These are phyloP conservation scores for Sesbania bispinosa DNA, from an alignment of 306 rosid genomes.

Conservation along the genomic window DNA sequence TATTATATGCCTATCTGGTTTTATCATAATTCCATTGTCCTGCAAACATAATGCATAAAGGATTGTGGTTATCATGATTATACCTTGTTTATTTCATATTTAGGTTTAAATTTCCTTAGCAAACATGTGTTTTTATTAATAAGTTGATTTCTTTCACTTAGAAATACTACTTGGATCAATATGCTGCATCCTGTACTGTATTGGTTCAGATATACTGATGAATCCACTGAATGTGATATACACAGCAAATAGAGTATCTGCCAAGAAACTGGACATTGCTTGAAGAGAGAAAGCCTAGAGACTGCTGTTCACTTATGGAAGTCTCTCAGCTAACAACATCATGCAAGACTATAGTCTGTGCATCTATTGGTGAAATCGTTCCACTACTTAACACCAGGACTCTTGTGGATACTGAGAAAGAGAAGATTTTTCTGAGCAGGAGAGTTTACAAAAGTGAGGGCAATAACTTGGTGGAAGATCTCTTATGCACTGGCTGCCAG, in stretches of 20 bases:
- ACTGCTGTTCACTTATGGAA: conserved; percentile 49
- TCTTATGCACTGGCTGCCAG: conserved; percentile 79
- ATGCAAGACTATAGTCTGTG: conserved; percentile 52
- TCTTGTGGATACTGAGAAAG: conserved; percentile 38
- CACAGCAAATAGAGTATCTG: conserved; percentile 27
- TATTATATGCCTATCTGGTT: not conserved
- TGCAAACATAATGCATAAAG: not conserved
- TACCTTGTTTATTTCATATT: not conserved
- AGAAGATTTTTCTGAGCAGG: conserved; percentile 60
- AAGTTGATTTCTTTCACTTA: not conserved
- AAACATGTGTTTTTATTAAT: conserved; percentile 4
- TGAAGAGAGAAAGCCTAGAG: conserved; percentile 42
- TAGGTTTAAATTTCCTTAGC: not conserved
- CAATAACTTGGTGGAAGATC: conserved; percentile 48
- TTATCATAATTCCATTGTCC: not conserved
- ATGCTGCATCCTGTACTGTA: not conserved
- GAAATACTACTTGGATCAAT: not conserved
- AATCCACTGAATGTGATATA: conserved; percentile 16
- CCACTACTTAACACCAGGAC: conserved; percentile 11
- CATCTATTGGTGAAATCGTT: conserved; percentile 67
- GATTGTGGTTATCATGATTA: not conserved
- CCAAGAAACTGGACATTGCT: conserved; percentile 63
- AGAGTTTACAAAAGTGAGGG: conserved; percentile 43
- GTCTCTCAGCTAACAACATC: conserved; percentile 42
- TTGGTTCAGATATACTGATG: conserved; percentile 17